These are phyloP conservation scores for Kodamaea hsintzibuensis DNA, from an alignment of 805 yeast genomes.

Conservation along the genomic window DNA sequence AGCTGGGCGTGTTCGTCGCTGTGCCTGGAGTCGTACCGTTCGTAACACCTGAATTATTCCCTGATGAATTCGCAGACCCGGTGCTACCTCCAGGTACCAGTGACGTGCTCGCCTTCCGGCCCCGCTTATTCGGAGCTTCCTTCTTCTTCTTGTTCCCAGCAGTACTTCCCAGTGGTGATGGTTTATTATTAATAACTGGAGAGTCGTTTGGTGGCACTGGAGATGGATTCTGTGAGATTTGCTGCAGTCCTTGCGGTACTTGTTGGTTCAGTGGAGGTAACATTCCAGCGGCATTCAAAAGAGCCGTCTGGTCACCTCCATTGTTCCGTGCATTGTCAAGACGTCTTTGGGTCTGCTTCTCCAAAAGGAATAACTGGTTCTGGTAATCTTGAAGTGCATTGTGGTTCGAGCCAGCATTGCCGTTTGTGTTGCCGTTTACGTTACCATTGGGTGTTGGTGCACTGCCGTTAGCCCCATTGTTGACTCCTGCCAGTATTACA, in stretches of 20 bases:
- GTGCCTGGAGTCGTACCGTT: constrained; percentile 13
- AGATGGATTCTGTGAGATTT: constrained; percentile 16
- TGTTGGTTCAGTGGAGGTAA: constrained; percentile 23
- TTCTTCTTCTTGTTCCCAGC: constrained; percentile 26
- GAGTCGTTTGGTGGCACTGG: constrained; percentile 32
- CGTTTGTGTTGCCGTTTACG: constrained; percentile 6
- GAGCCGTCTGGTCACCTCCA: constrained; percentile 17
- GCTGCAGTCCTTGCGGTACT: constrained; percentile 16
- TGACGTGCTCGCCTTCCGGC: constrained; percentile 33
- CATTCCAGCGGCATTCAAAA: constrained; percentile 16
- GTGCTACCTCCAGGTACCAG: constrained; percentile 8
- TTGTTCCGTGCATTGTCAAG: constrained; percentile 51
- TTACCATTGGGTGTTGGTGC: background rate
- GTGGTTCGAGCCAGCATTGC: constrained; percentile 29
- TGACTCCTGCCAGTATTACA: background rate
- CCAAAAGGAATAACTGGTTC: constrained; percentile 72
- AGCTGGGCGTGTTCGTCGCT: constrained; percentile 20
- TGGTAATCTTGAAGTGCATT: constrained; percentile 81
- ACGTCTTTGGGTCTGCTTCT: constrained; percentile 71
- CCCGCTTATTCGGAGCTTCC: constrained; percentile 27
- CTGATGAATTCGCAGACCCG: background rate
- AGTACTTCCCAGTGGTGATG: constrained; percentile 27
- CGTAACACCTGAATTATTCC: background rate
- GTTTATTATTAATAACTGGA: constrained; percentile 35
- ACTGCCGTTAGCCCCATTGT: background rate